A percentile compares a stretch with the other conserved stretches of the same genome.
phyloP scores from a whole-genome alignment of 2,329 filamentous ascomycete genomes.

The Curvularia spicifera region DNA sequence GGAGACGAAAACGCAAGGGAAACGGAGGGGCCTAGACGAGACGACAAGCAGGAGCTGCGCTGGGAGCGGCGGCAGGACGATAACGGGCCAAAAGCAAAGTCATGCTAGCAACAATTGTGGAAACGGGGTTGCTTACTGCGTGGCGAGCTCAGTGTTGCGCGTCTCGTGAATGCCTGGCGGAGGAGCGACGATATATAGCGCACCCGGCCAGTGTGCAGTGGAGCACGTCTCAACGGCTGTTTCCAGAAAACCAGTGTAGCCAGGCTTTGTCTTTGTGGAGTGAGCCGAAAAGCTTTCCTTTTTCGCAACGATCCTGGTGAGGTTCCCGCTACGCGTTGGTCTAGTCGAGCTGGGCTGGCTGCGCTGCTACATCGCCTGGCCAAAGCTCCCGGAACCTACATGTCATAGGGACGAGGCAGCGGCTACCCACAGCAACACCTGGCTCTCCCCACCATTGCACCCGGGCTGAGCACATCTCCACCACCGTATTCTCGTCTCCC shows the following conservation, averaged over 20 bases:
- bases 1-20: slow-evolving; percentile 30
- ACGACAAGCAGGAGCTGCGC: slow-evolving; percentile 2
- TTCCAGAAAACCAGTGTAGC: slow-evolving; percentile 3
- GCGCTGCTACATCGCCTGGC: slow-evolving; percentile 22
- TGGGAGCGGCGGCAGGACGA: slow-evolving; percentile 5
- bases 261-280: not conserved
- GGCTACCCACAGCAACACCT: slow-evolving; percentile 39
- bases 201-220: slow-evolving; percentile 17
- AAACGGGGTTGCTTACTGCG: slow-evolving; percentile 27
- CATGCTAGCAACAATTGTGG: slow-evolving; percentile 4
- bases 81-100: slow-evolving; percentile 7
- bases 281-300: not conserved
- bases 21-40: slow-evolving; percentile 9
- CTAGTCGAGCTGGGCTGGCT: slow-evolving; percentile 12
- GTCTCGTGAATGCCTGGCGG: slow-evolving; percentile 42
- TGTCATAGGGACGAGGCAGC: slow-evolving; percentile 32
- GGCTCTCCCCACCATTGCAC: slow-evolving; percentile 17
- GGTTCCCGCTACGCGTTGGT: slow-evolving; percentile 17
- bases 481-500: slow-evolving; percentile 14
- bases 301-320: not conserved
- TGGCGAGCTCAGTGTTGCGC: slow-evolving; percentile 35
- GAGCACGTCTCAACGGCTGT: slow-evolving; percentile 17
- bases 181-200: slow-evolving; percentile 24
- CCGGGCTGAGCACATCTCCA: slow-evolving; percentile 10
- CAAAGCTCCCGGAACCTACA: slow-evolving; percentile 32